A percentile compares a stretch with the other conserved stretches of the same genome.
Conservation (phyloP, 495 filamentous ascomycete genomes). For the Penicillium samsonianum region DNA sequence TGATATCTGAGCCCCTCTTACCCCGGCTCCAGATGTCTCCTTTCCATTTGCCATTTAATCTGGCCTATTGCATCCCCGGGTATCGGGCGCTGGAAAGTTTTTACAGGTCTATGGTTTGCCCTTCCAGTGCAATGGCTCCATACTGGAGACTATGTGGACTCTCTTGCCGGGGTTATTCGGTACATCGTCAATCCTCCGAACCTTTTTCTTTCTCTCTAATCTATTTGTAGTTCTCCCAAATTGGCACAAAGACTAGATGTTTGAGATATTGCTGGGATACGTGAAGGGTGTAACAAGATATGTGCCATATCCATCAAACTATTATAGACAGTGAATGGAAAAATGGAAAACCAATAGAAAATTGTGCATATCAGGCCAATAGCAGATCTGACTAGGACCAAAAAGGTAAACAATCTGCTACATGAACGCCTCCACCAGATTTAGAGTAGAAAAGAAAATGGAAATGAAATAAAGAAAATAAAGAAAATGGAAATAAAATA, state of each 20-base stretch:
- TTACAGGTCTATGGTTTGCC: constrained; percentile 11
- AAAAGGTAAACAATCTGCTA: constrained; percentile 9
- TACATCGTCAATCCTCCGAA: neutral
- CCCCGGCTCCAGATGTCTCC: neutral
- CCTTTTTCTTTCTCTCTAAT: constrained; percentile 2
- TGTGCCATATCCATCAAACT: neutral
- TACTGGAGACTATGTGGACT: neutral
- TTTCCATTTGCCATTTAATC: constrained; percentile 19
- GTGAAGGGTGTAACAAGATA: neutral
- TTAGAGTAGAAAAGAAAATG: constrained; percentile 20
- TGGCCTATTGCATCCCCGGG: constrained; percentile 23
- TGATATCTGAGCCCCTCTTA: neutral
- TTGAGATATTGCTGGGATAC: neutral
- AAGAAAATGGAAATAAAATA: constrained; percentile 8
- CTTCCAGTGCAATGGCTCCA: neutral
- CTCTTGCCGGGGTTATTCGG: constrained; percentile 2
- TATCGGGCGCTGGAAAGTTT: constrained; percentile 6
- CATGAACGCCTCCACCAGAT: constrained; percentile 7
- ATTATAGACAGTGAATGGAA: neutral
- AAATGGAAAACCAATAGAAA: neutral
- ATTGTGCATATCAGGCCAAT: constrained; percentile 10
- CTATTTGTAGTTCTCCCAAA: constrained; percentile 12
- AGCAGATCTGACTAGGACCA: constrained; percentile 1
- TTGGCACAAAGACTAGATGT: constrained; percentile 23
- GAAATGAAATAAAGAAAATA: constrained; percentile 14